Evolutionary conservation across 2,329 filamentous ascomycete species (phyloP).

Genomic region (Pestalotiopsis sp.): DNA sequence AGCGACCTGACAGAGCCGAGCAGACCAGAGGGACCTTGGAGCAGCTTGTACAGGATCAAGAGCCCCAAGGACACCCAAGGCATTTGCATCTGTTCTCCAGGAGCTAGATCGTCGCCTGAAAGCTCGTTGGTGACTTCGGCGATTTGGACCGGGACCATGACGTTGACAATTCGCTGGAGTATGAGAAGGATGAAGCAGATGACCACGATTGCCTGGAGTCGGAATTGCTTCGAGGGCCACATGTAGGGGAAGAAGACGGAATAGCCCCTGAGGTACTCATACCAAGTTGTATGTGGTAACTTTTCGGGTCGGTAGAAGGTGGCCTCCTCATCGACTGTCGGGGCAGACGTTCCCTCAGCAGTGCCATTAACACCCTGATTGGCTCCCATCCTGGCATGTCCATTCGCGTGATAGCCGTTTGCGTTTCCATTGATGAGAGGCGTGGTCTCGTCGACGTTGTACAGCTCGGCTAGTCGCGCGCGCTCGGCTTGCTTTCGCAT

Average conservation of each 20-base stretch:
- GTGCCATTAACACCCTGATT: constrained; percentile 48
- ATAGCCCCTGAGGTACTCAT: constrained; percentile 92
- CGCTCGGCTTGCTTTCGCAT: constrained; percentile 43
- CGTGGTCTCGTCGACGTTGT: constrained; percentile 56
- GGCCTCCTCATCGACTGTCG: constrained; percentile 60
- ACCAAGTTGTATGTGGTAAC: constrained; percentile 87
- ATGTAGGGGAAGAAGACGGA: constrained; percentile 94
- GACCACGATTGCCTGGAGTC: constrained; percentile 76
- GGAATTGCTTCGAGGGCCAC: constrained; percentile 81
- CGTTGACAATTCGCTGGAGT: constrained; percentile 80
- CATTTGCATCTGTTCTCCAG: constrained; percentile 50
- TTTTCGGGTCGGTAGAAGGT: constrained; percentile 90
- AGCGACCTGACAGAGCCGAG: constrained; percentile 80
- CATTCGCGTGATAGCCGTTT: constrained; percentile 23
- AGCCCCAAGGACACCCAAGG: constrained; percentile 76
- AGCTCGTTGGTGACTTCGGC: constrained; percentile 79
- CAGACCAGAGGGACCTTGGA: constrained; percentile 88
- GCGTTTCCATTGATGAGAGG: constrained; percentile 54
- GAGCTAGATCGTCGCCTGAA: constrained; percentile 47
- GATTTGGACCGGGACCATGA: constrained; percentile 81
- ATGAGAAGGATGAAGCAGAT: constrained; percentile 81
- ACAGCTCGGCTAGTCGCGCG: constrained; percentile 44
- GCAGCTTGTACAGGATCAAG: constrained; percentile 75
- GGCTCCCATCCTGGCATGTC: constrained; percentile 7
- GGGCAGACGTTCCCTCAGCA: constrained; percentile 22